Evolutionary conservation across 2,329 filamentous ascomycete species (phyloP), one percentile per base, ranked within the genome.

Genomic region (Grosmannia penicillata): DNA sequence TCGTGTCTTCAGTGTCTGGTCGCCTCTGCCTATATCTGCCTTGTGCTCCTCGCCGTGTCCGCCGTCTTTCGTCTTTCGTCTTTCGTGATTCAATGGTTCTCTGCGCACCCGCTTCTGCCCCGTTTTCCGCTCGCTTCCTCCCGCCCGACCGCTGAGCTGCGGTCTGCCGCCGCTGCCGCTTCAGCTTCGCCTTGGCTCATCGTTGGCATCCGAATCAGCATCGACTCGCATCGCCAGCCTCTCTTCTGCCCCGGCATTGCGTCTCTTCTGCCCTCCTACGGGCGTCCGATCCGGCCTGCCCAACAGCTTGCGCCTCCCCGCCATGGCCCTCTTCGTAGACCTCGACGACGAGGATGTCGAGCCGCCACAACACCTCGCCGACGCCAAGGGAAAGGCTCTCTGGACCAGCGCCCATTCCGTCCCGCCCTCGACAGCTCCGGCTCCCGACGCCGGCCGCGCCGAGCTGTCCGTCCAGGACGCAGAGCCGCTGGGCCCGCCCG

Each of bases 261-360:
- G n/a, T n/a, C n/a, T n/a, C n/a, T n/a, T n/a, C n/a, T n/a, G n/a
- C n/a, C n/a, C n/a, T n/a, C n/a, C n/a, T n/a, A n/a, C n/a, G n/a
- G n/a, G n/a, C n/a, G n/a, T n/a, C n/a, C n/a, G n/a, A n/a, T n/a
- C n/a, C n/a, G n/a, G n/a, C n/a, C n/a, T n/a, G n/a, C n/a, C n/a
- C n/a, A n/a, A n/a, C n/a, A n/a, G n/a, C n/a, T n/a, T n/a, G n/a
- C n/a, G n/a, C n/a, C n/a, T 15, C 14, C 7, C 17, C 14, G 44
- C 6, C 29, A 56, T 57, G 54, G 54, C 52, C 13, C 43, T 55
- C 9, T 54, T 57, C 47, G 50, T 57, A 24, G 53, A 57, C 33
- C 44, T 54, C 29, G 51, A 49, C 22, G 51, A 52, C 33, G 52
- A 55, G 8, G 53, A 54, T n/a, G 45, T 45, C 44, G 50, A 52